phyloP scores from a whole-genome alignment of 2,329 filamentous ascomycete genomes.

The Xenosphaeropsis pyriputrescens region DNA sequence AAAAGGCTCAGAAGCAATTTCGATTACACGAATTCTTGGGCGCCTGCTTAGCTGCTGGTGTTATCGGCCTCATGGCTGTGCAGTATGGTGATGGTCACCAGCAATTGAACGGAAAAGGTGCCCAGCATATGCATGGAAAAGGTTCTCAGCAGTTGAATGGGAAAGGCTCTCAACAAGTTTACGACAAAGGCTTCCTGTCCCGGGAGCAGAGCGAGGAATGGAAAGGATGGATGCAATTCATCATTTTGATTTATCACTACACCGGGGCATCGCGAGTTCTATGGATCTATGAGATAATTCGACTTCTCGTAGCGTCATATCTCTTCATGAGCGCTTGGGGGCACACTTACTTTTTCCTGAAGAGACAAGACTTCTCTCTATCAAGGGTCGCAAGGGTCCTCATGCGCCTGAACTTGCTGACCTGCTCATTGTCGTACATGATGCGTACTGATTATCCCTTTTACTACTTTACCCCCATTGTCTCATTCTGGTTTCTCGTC shows the following conservation, averaged over 20 bases:
- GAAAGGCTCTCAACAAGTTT: neutral
- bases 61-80: conserved; percentile 18
- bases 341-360: conserved; percentile 42
- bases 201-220: conserved; percentile 47
- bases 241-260: conserved; percentile 42
- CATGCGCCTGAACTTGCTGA: conserved; percentile 41
- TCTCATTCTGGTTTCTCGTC: conserved; percentile 47
- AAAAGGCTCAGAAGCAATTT: conserved; percentile 34
- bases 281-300: conserved; percentile 37
- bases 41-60: conserved; percentile 11
- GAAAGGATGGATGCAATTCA: conserved; percentile 50
- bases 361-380: conserved; percentile 39
- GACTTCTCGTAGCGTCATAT: conserved; percentile 39
- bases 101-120: too few species aligned
- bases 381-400: conserved; percentile 35
- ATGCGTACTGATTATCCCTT: conserved; percentile 39
- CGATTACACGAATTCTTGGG: conserved; percentile 17
- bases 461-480: conserved; percentile 44
- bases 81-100: too few species aligned
- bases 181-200: conserved; percentile 27
- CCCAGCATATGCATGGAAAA: conserved; percentile 2
- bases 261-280: conserved; percentile 33
- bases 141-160: neutral
- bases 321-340: conserved; percentile 49
- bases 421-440: conserved; percentile 34